Conservation (phyloP, 805 yeast genomes). For the Cyberlindnera suaveolens region DNA sequence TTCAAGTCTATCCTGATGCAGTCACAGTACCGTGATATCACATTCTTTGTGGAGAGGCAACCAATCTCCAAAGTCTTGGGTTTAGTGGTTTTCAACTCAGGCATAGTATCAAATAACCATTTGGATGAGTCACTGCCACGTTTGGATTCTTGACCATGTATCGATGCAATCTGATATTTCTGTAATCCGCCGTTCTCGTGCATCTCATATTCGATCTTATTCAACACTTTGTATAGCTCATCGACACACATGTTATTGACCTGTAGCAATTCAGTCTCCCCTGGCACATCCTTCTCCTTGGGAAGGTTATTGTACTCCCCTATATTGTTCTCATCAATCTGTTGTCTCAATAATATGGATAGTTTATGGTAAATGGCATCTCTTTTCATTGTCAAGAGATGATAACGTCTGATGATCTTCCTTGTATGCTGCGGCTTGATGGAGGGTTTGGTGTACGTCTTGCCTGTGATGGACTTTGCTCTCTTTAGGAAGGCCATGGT, state of each 20-base stretch:
- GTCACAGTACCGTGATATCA: constrained; percentile 39
- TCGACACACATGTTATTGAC: constrained; percentile 10
- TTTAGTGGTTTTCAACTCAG: constrained; percentile 24
- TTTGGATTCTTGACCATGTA: constrained; percentile 67
- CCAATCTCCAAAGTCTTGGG: constrained; percentile 74
- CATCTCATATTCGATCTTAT: constrained; percentile 56
- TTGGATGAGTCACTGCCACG: constrained; percentile 94
- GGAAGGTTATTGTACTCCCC: constrained; percentile 3
- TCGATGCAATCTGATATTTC: constrained; percentile 79
- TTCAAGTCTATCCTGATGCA: constrained; percentile 68
- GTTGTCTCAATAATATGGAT: constrained; percentile 14
- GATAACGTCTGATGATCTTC: constrained; percentile 71
- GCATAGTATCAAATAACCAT: constrained; percentile 67
- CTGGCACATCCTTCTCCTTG: constrained; percentile 6
- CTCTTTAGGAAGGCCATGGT: constrained; percentile 12
- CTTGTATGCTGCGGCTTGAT: constrained; percentile 70
- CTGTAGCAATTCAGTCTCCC: constrained; percentile 14
- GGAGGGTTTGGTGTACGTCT: constrained; percentile 32
- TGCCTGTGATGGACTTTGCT: constrained; percentile 24
- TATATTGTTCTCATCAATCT: constrained; percentile 23
- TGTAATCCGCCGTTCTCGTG: constrained; percentile 67
- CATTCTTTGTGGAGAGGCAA: constrained; percentile 61
- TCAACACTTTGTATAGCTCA: constrained; percentile 31
- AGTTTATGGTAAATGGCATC: constrained; percentile 33
- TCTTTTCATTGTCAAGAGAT: constrained; percentile 57